These are phyloP conservation scores for Fusarium kyushuense DNA, from an alignment of 2,329 filamentous ascomycete genomes.

Conservation along the genomic window DNA sequence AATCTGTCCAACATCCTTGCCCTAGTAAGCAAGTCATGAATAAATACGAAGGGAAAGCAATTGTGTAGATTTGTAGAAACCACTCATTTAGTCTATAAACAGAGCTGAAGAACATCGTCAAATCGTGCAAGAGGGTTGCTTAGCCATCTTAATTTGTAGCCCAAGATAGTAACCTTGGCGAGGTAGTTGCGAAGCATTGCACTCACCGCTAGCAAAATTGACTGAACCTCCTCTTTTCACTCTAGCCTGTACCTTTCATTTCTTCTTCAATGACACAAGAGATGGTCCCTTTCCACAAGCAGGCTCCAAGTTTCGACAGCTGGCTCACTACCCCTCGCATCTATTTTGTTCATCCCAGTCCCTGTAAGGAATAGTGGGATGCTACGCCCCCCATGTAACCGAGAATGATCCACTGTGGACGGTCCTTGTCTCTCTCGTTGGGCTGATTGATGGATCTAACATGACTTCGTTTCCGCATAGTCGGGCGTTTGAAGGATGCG, in stretches of 20 bases:
- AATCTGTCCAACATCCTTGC: not conserved
- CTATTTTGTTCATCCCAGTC: not conserved
- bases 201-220: constrained; percentile 15
- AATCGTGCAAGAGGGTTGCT: not conserved
- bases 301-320: constrained; percentile 11
- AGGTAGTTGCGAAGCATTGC: constrained; percentile 15
- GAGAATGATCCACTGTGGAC: constrained; percentile 23
- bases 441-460: constrained; percentile 19
- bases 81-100: not conserved
- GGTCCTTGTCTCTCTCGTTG: constrained; percentile 25
- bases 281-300: not conserved
- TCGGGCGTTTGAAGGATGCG: constrained; percentile 30
- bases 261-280: not conserved
- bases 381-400: constrained; percentile 17
- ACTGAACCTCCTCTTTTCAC: not conserved
- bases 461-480: constrained; percentile 29
- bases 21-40: not conserved
- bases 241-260: constrained; percentile 15
- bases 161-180: constrained; percentile 22
- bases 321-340: constrained; percentile 11
- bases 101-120: not conserved
- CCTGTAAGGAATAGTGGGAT: constrained; percentile 6
- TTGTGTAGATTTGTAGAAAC: not conserved
- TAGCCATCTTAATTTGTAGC: not conserved
- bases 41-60: not conserved